These are phyloP conservation scores for Exophiala alcalophila DNA, from an alignment of 2,329 filamentous ascomycete species.

Conservation along the genomic window DNA sequence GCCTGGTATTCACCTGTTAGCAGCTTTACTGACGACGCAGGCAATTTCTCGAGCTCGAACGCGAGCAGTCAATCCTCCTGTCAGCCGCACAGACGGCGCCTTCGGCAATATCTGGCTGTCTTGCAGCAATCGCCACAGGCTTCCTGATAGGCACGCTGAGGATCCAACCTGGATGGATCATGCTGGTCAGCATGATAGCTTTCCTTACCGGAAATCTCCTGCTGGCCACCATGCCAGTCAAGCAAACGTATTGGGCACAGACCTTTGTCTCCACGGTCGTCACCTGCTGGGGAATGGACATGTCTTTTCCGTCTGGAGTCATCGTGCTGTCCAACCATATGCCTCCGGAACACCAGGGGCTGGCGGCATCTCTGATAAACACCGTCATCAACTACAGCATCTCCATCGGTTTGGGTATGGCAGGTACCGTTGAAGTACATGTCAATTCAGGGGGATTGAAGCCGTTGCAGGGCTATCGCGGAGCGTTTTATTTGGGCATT, in stretches of 20 bases:
- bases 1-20: background rate
- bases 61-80: conserved; percentile 30
- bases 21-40: conserved; percentile 3
- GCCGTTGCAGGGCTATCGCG: conserved; percentile 38
- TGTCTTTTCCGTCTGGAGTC: conserved; percentile 42
- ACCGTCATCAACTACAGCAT: conserved; percentile 46
- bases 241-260: conserved; percentile 59
- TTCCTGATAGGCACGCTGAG: conserved; percentile 13
- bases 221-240: conserved; percentile 20
- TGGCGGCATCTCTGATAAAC: conserved; percentile 39
- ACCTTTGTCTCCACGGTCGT: conserved; percentile 56
- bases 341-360: conserved; percentile 41
- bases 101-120: conserved; percentile 32
- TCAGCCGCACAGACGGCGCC: conserved; percentile 35
- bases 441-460: conserved; percentile 37
- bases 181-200: conserved; percentile 21
- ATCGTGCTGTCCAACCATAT: conserved; percentile 42
- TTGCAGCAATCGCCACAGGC: conserved; percentile 33
- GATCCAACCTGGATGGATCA: conserved; percentile 22
- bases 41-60: conserved; percentile 34
- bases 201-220: conserved; percentile 22
- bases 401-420: conserved; percentile 43
- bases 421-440: conserved; percentile 42
- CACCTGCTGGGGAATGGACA: conserved; percentile 46
- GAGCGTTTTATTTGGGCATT: conserved; percentile 40